A percentile compares a stretch with the other conserved stretches of the same genome.
phyloP scores from a whole-genome alignment of 1,284 basidiomycete genomes.

The Fomitopsis betulina region DNA sequence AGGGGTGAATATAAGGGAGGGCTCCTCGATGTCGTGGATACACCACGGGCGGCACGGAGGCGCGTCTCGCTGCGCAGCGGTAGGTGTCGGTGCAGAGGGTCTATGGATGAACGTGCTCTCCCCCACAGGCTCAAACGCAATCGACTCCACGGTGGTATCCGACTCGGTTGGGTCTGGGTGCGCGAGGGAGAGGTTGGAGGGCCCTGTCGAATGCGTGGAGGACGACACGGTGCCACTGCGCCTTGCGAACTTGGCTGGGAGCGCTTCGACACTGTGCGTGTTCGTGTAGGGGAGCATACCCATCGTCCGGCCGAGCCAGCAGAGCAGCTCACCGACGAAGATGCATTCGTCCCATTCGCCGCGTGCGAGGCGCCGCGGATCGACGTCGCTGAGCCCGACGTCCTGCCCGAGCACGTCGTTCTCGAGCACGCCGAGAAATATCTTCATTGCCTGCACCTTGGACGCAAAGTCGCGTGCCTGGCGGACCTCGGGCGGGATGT shows the following conservation, averaged over 20 bases:
- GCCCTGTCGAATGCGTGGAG: constrained; percentile 32
- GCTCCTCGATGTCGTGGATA: constrained; percentile 49
- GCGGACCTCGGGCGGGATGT: constrained; percentile 38
- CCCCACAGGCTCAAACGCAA: constrained; percentile 16
- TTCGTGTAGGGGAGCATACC: constrained; percentile 31
- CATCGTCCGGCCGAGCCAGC: constrained; percentile 52
- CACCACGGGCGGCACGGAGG: constrained; percentile 26
- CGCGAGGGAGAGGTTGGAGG: constrained; percentile 30
- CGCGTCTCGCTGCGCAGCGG: constrained; percentile 7
- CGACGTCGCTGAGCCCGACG: constrained; percentile 57
- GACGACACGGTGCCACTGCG: constrained; percentile 22
- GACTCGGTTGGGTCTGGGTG: constrained; percentile 22
- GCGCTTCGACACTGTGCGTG: neutral
- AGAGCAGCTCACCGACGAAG: constrained; percentile 57
- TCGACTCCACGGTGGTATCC: constrained; percentile 32
- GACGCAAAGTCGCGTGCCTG: constrained; percentile 34
- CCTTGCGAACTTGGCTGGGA: neutral
- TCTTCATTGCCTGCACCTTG: constrained; percentile 60
- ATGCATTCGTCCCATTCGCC: constrained; percentile 62
- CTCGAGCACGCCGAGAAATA: constrained; percentile 74
- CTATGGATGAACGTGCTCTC: neutral
- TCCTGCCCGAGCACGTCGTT: constrained; percentile 57
- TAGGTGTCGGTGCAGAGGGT: neutral
- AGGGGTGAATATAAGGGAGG: constrained; percentile 27
- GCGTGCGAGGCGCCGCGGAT: constrained; percentile 59